Evolutionary conservation across 2,329 filamentous ascomycete species (phyloP), one percentile per base, ranked within the genome.

Genomic region (Colletotrichum tanaceti): DNA sequence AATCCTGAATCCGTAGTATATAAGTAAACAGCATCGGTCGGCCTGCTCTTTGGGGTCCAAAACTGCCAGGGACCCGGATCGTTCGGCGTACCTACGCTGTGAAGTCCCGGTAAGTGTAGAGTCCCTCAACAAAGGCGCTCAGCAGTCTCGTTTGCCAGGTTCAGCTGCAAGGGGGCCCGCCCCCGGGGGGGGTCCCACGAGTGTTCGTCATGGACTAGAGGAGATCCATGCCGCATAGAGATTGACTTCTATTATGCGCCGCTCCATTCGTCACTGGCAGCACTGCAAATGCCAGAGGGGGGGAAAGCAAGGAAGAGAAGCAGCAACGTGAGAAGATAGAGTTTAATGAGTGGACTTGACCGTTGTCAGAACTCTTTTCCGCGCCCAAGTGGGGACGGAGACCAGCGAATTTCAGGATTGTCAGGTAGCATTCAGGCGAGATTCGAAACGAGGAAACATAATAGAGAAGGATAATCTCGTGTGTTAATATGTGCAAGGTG

Each of bases 291-390:
- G n/a, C n/a, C 20, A 50, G 49, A 54, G 10, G 28, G 20, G 16
- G n/a, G n/a, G n/a, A 46, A 32, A 28, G 20, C 35, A 13, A 22
- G 16, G 46, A 28, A 39, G 24, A 35, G 38, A 47, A 53, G 5
- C 52, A 39, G 10, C 49, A 65, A n/a, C 38, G 49, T 32, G 49
- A 50, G 7, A 2, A n/a, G 60, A 52, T 49, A 68, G 11, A 60
- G 62, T 65, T 68, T 41, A 22, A 57, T 60, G 49, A 65, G 65
- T 46, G 35, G 54, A 50, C 47, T n/a, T 53, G 39, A 41, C 38
- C 52, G 64, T 41, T 41, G 18, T 41, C 13, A 39, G 49, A 59
- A 47, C 39, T 44, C 57, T 39, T 39, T 28, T 41, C 14, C 18
- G 18, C n/a, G 18, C 18, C 61, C 47, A 39, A 43, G 32, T 32